A percentile compares a stretch with the other conserved stretches of the same genome.
Evolutionary conservation across 164 flowering plant genomes (phyloP).

Genomic region (Macadamia tetraphylla): DNA sequence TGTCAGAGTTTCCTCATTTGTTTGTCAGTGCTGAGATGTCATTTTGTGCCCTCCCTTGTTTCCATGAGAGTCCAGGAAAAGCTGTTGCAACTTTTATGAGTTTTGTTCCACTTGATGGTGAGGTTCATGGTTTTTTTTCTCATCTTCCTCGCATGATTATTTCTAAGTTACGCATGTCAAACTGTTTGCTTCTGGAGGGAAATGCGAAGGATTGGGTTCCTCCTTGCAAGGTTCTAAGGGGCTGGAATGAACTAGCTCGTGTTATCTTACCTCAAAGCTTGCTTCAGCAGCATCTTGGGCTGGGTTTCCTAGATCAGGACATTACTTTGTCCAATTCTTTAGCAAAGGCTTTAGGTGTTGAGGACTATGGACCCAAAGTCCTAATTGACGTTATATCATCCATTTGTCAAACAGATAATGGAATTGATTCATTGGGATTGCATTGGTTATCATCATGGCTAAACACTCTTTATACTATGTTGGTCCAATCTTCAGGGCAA

Average conservation of each 20-base stretch:
- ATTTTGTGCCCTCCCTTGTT: conserved; percentile 77
- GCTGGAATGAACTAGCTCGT: conserved; percentile 67
- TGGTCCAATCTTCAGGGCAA: conserved; percentile 27
- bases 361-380: conserved; percentile 71
- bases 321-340: conserved; percentile 61
- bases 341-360: conserved; percentile 71
- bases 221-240: conserved; percentile 79
- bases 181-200: conserved; percentile 84
- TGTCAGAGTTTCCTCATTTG: conserved; percentile 77
- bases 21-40: conserved; percentile 69
- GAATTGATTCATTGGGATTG: conserved; percentile 55
- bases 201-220: conserved; percentile 60
- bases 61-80: conserved; percentile 53
- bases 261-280: conserved; percentile 54
- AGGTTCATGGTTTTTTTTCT: conserved; percentile 94
- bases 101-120: conserved; percentile 91
- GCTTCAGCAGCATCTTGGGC: conserved; percentile 72
- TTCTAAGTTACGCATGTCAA: conserved; percentile 59
- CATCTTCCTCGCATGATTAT: conserved; percentile 80
- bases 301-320: conserved; percentile 67
- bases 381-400: conserved; percentile 50
- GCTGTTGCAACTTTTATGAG: conserved; percentile 80
- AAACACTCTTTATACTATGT: conserved; percentile 42
- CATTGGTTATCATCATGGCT: conserved; percentile 74
- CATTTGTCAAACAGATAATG: conserved; percentile 37